Evolutionary conservation across 2,329 filamentous ascomycete species (phyloP).

Genomic region (Canariomyces notabilis): DNA sequence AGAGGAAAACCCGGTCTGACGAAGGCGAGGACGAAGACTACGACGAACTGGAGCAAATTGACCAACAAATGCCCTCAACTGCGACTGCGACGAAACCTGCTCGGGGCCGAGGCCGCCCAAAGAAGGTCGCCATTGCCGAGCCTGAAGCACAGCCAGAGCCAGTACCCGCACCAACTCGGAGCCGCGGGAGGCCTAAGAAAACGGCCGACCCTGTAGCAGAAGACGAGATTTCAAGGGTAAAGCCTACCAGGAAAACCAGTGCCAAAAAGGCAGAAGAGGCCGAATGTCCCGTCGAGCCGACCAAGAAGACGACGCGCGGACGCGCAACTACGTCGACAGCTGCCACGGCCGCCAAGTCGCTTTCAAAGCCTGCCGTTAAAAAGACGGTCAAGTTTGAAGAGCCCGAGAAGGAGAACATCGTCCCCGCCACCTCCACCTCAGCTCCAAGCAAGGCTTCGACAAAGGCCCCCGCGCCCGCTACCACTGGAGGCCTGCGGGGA

Average conservation of each 20-base stretch:
- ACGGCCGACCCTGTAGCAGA: slow-evolving; percentile 27
- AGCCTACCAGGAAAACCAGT: slow-evolving; percentile 15
- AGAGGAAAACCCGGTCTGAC: slow-evolving; percentile 52
- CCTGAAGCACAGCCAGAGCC: slow-evolving; percentile 37
- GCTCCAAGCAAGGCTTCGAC: slow-evolving; percentile 30
- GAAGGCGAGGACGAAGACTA: slow-evolving; percentile 43
- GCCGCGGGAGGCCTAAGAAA: slow-evolving; percentile 31
- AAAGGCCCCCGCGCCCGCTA: slow-evolving; percentile 11
- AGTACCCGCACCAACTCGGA: slow-evolving; percentile 19
- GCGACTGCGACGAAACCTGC: slow-evolving; percentile 27
- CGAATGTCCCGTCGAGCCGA: slow-evolving; percentile 17
- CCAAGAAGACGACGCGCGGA: slow-evolving; percentile 34
- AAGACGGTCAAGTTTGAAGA: slow-evolving; percentile 62
- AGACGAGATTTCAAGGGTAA: slow-evolving; percentile 28
- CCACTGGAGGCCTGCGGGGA: slow-evolving; percentile 35
- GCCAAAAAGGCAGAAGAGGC: slow-evolving; percentile 12
- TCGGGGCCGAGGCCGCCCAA: slow-evolving; percentile 44
- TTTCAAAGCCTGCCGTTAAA: slow-evolving; percentile 44
- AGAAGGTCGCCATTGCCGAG: slow-evolving; percentile 34
- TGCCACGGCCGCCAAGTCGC: slow-evolving; percentile 22
- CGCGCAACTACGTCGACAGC: slow-evolving; percentile 35
- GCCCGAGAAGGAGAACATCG: slow-evolving; percentile 59
- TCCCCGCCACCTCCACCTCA: slow-evolving; percentile 28
- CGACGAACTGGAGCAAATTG: slow-evolving; percentile 30
- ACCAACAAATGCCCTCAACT: slow-evolving; percentile 14